phyloP scores from a whole-genome alignment of 768 basidiomycete genomes.

The Mycena galopus region DNA sequence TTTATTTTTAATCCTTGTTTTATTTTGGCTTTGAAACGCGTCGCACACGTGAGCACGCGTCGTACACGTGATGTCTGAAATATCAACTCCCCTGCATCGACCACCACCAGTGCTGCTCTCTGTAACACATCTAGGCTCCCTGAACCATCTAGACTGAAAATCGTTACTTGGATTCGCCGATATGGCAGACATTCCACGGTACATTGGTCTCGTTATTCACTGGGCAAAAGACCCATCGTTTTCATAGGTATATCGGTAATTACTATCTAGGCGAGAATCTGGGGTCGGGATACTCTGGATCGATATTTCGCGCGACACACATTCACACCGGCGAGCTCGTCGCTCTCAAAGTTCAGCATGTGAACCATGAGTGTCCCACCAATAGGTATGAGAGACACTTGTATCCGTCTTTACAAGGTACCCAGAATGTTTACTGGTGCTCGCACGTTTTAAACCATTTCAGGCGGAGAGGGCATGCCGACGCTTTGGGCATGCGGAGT shows the following conservation, averaged over 20 bases:
- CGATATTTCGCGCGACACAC: constrained; percentile 75
- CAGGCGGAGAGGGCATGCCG: constrained; percentile 77
- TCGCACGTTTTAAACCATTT: not conserved
- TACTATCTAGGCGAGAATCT: constrained; percentile 70
- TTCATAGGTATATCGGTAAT: constrained; percentile 68
- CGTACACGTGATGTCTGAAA: too few relatives aligned
- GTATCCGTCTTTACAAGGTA: constrained; percentile 75
- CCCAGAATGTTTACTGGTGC: not conserved
- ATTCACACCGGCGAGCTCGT: constrained; percentile 70
- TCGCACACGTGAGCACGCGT: too few relatives aligned
- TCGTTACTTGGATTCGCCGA: too few relatives aligned
- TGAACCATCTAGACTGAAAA: not conserved
- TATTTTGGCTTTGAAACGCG: too few relatives aligned
- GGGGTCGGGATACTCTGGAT: constrained; percentile 83
- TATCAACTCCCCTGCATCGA: too few relatives aligned
- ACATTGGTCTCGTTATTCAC: too few relatives aligned
- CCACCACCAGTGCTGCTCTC: too few relatives aligned
- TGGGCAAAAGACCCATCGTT: too few relatives aligned
- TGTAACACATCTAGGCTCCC: too few relatives aligned
- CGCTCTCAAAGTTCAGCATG: constrained; percentile 80
- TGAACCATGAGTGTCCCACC: constrained; percentile 81
- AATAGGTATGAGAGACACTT: constrained; percentile 78
- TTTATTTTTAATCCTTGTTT: too few relatives aligned
- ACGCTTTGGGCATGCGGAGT: constrained; percentile 74
- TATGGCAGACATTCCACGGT: constrained; percentile 46